Percentiles rank a stretch among this genome's conserved stretches.
Conservation (phyloP, 345 rosid genomes). For the Bretschneidera sinensis region DNA sequence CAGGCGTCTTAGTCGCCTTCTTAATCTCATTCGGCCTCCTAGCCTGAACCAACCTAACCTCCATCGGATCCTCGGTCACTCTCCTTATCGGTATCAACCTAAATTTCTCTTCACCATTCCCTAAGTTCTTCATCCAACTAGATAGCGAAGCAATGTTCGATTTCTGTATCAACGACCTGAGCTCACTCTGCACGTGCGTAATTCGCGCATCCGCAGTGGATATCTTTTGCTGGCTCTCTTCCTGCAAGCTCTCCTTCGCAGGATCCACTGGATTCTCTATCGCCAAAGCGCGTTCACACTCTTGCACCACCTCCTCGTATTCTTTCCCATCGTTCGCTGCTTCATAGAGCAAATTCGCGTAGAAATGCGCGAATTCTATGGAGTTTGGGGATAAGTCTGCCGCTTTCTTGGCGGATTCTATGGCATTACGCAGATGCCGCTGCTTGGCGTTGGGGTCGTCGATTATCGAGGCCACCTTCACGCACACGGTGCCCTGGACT, state of each 20-base stretch:
- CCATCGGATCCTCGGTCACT: conserved; percentile 86
- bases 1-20: conserved; percentile 84
- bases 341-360: conserved; percentile 78
- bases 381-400: conserved; percentile 73
- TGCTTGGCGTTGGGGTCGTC: conserved; percentile 73
- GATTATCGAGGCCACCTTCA: conserved; percentile 67
- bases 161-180: conserved; percentile 68
- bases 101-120: conserved; percentile 80
- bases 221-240: conserved; percentile 78
- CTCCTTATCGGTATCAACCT: conserved; percentile 68
- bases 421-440: conserved; percentile 58
- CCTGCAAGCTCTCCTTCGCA: conserved; percentile 80
- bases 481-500: conserved; percentile 77
- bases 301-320: conserved; percentile 76
- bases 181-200: conserved; percentile 68
- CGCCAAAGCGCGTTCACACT: conserved; percentile 79
- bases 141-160: conserved; percentile 66
- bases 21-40: conserved; percentile 92
- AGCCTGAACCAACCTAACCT: conserved; percentile 57
- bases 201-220: conserved; percentile 67
- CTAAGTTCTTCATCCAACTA: conserved; percentile 78
- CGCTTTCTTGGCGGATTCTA: conserved; percentile 70
- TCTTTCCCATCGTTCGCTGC: conserved; percentile 77
- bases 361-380: conserved; percentile 77
- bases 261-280: conserved; percentile 81